Percentiles rank a stretch among this genome's conserved stretches.
phyloP scores from a whole-genome alignment of 495 filamentous ascomycete species.

The Tuber magnatum region DNA sequence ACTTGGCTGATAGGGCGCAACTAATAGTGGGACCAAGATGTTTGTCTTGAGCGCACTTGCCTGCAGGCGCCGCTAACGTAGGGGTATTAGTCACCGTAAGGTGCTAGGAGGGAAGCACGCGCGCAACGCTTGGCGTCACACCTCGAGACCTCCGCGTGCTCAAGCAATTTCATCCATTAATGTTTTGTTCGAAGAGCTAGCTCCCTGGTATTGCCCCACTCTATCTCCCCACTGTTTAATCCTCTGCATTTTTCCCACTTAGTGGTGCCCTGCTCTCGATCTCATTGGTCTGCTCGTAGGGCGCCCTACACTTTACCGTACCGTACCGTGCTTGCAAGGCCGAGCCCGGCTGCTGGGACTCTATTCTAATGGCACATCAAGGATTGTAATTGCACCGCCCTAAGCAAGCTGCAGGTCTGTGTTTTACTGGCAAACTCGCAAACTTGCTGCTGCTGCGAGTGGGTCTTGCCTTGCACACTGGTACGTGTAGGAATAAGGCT shows the following conservation, averaged over 20 bases:
- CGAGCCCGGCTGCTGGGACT: background rate
- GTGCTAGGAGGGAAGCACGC: background rate
- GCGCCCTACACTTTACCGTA: background rate
- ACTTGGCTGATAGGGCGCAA: background rate
- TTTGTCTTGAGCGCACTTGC: background rate
- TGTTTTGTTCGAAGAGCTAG: background rate
- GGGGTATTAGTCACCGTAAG: background rate
- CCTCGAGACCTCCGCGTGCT: background rate
- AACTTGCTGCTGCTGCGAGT: background rate
- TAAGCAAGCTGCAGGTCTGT: background rate
- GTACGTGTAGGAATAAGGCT: background rate
- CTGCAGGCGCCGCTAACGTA: background rate
- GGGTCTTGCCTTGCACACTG: background rate
- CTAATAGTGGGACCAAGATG: background rate
- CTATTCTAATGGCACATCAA: background rate
- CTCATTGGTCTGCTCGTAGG: background rate
- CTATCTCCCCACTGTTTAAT: background rate
- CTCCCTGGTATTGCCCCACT: background rate
- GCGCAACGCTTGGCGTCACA: background rate
- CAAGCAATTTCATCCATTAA: background rate
- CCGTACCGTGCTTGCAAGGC: background rate
- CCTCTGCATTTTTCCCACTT: background rate
- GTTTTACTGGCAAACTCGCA: background rate
- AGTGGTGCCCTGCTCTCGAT: background rate
- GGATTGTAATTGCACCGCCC: background rate